Percentiles rank a stretch among this genome's conserved stretches.
Evolutionary conservation across 23 red algal species (phyloP).

Genomic region (Gracilaria gracilis): DNA sequence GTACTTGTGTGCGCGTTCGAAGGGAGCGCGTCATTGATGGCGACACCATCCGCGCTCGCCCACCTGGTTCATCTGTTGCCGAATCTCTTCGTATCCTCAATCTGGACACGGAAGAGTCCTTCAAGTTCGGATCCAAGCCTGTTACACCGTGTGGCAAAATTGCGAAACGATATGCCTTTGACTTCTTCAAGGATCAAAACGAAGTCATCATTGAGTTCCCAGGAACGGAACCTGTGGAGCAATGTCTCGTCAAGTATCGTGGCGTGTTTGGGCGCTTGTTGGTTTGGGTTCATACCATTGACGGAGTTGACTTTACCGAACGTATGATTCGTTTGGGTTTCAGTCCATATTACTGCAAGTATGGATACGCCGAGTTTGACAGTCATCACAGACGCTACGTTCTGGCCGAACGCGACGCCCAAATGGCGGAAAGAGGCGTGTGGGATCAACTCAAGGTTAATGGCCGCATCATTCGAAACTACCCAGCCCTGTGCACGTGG

Average conservation of each 20-base stretch:
- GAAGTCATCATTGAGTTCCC: slow-evolving; percentile 43
- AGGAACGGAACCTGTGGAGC: background rate
- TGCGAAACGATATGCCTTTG: slow-evolving; percentile 12
- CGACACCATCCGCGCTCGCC: slow-evolving; percentile 37
- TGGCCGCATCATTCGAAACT: slow-evolving; percentile 19
- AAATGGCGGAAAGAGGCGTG: slow-evolving; percentile 33
- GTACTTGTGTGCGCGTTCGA: slow-evolving; percentile 13
- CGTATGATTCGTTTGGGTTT: slow-evolving; percentile 40
- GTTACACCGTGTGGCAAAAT: slow-evolving; percentile 30
- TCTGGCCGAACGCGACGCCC: slow-evolving; percentile 35
- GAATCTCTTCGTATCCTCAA: slow-evolving; percentile 34
- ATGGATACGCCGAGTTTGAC: slow-evolving; percentile 46
- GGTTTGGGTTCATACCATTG: slow-evolving; percentile 33
- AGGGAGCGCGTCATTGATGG: slow-evolving; percentile 14
- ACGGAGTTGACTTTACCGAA: slow-evolving; percentile 44
- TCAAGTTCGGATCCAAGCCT: slow-evolving; percentile 32
- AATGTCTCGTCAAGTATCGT: slow-evolving; percentile 29
- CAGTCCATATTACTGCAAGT: slow-evolving; percentile 40
- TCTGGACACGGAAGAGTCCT: slow-evolving; percentile 47
- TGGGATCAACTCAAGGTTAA: slow-evolving; percentile 44
- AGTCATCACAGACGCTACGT: slow-evolving; percentile 21
- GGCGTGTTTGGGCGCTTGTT: slow-evolving; percentile 20
- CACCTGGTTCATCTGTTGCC: background rate
- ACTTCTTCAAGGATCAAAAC: slow-evolving; percentile 32
- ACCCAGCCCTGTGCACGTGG: slow-evolving; percentile 28